A percentile compares a stretch with the other conserved stretches of the same genome.
Evolutionary conservation across 192 early-diverging fungal genomes (phyloP).

Genomic region (Phycomyces nitens): DNA sequence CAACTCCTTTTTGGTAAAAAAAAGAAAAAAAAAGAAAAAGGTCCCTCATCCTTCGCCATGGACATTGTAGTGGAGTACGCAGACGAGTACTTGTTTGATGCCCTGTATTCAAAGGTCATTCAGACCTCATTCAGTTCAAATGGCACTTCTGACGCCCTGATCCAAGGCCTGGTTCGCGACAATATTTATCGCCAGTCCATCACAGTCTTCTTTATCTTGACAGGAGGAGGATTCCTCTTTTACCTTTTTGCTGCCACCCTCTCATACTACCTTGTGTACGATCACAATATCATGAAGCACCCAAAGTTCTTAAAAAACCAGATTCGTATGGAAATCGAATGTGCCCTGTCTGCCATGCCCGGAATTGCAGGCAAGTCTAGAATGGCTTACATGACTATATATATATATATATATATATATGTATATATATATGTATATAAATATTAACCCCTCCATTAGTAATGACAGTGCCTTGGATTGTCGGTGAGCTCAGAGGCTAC

Average conservation of each 20-base stretch:
- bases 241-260: conserved; percentile 77
- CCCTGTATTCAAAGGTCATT: conserved; percentile 52
- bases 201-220: conserved; percentile 69
- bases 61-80: conserved; percentile 59
- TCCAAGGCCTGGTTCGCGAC: conserved; percentile 49
- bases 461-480: conserved; percentile 89
- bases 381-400: no score
- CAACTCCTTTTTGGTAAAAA: not conserved
- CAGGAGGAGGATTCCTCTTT: conserved; percentile 70
- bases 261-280: conserved; percentile 85
- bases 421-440: no score
- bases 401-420: no score
- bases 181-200: conserved; percentile 68
- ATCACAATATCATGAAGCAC: conserved; percentile 86
- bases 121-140: conserved; percentile 38
- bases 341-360: conserved; percentile 77
- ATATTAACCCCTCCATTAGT: no score
- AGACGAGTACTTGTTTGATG: conserved; percentile 64
- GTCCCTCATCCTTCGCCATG: conserved; percentile 40
- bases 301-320: conserved; percentile 93
- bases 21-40: not conserved
- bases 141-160: conserved; percentile 29
- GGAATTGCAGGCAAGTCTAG: conserved; percentile 61
- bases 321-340: conserved; percentile 79
- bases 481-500: conserved; percentile 86